A percentile compares a stretch with the other conserved stretches of the same genome.
These are phyloP conservation scores for Knoxdaviesia capensis DNA, from an alignment of 2,329 filamentous ascomycete species.

Conservation along the genomic window DNA sequence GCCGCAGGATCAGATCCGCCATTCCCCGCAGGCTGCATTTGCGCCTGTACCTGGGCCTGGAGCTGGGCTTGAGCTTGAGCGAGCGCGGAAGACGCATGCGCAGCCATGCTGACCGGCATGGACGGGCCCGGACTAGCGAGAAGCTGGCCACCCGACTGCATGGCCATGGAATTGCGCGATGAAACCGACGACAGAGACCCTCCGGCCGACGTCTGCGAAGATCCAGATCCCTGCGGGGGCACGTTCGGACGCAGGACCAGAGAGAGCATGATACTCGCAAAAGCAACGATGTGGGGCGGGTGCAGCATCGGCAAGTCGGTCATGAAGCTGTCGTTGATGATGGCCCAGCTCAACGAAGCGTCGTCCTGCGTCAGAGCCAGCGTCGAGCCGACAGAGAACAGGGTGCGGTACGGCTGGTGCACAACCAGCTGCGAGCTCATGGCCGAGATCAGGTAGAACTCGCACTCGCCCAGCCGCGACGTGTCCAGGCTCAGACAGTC, in stretches of 20 bases:
- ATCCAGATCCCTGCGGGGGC: constrained; percentile 4
- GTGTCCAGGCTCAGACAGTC: constrained; percentile 59
- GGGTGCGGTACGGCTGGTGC: constrained; percentile 74
- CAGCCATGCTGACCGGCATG: constrained; percentile 14
- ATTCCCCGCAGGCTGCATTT: background rate
- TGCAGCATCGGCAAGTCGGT: constrained; percentile 78
- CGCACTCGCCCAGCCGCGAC: constrained; percentile 76
- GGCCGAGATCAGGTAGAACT: constrained; percentile 81
- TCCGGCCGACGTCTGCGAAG: background rate
- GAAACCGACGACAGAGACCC: too few species aligned
- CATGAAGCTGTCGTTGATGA: constrained; percentile 84
- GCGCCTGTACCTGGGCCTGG: constrained; percentile 4
- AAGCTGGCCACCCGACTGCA: constrained; percentile 9
- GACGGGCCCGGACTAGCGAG: constrained; percentile 4
- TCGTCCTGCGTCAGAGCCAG: constrained; percentile 63
- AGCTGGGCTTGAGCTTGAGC: constrained; percentile 1
- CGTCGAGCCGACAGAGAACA: constrained; percentile 49
- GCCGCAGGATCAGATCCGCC: background rate
- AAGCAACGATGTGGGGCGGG: constrained; percentile 71
- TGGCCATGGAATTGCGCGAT: too few species aligned
- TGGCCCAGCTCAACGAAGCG: constrained; percentile 52
- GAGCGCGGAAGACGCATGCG: constrained; percentile 18
- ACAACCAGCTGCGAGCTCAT: constrained; percentile 79
- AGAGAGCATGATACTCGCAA: constrained; percentile 67
- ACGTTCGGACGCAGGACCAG: constrained; percentile 53